These are phyloP conservation scores for Macadamia tetraphylla DNA, from an alignment of 164 flowering plant genomes.

Conservation along the genomic window DNA sequence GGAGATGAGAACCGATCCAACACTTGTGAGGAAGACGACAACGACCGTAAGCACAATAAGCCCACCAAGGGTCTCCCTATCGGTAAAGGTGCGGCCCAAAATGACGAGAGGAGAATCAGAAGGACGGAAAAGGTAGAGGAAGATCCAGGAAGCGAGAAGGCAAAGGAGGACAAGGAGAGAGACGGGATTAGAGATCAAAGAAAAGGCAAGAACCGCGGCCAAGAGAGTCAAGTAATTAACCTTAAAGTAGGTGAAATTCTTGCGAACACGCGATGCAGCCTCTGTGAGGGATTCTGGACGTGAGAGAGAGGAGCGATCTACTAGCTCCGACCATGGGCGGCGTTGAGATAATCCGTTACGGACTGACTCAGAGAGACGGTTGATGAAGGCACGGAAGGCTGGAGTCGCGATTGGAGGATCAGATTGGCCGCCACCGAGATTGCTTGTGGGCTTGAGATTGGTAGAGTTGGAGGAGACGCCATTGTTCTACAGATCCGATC, in stretches of 20 bases:
- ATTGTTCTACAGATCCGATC: slow-evolving; percentile 4
- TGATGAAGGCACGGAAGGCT: slow-evolving; percentile 60
- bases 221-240: slow-evolving; percentile 57
- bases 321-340: slow-evolving; percentile 77
- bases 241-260: slow-evolving; percentile 71
- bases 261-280: slow-evolving; percentile 66
- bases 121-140: slow-evolving; percentile 76
- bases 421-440: slow-evolving; percentile 20
- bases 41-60: slow-evolving; percentile 38
- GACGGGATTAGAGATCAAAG: slow-evolving; percentile 63
- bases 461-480: slow-evolving; percentile 41
- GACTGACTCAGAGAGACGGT: slow-evolving; percentile 39
- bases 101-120: slow-evolving; percentile 62
- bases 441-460: slow-evolving; percentile 33
- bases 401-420: slow-evolving; percentile 48
- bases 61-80: slow-evolving; percentile 52
- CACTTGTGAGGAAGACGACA: slow-evolving; percentile 68
- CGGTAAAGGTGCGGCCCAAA: slow-evolving; percentile 55
- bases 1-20: slow-evolving; percentile 65
- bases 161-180: slow-evolving; percentile 54
- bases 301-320: slow-evolving; percentile 55
- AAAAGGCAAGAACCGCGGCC: slow-evolving; percentile 43
- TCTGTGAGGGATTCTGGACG: slow-evolving; percentile 68
- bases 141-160: slow-evolving; percentile 62
- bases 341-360: slow-evolving; percentile 56